These are phyloP conservation scores for Polysphondylium violaceum DNA, from an alignment of 78 protist species.

Conservation along the genomic window DNA sequence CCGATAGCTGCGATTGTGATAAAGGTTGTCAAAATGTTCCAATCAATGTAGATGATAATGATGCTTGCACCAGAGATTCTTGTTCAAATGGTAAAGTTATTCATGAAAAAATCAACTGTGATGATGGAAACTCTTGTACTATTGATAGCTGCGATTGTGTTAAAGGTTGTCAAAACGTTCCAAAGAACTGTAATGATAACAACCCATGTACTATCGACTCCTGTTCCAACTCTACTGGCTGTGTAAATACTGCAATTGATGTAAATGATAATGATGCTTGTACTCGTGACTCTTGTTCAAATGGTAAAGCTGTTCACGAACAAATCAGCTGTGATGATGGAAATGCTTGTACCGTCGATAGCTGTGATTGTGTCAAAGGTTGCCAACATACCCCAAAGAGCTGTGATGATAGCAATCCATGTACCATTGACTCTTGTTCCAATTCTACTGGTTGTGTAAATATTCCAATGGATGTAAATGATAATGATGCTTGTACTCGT, in stretches of 20 bases:
- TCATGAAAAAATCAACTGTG: background rate
- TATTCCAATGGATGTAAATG: conserved; percentile 29
- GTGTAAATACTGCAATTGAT: conserved; percentile 39
- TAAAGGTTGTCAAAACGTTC: conserved; percentile 10
- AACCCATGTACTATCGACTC: conserved; percentile 35
- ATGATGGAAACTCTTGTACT: conserved; percentile 22
- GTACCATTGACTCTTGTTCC: conserved; percentile 41
- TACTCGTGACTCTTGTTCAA: background rate
- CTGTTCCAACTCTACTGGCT: conserved; percentile 18
- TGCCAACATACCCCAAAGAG: conserved; percentile 26
- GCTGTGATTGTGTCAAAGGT: background rate
- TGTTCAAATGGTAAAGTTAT: conserved; percentile 11
- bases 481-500: conserved; percentile 12
- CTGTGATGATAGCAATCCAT: conserved; percentile 32
- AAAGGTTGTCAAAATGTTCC: conserved; percentile 27
- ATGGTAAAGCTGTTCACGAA: background rate
- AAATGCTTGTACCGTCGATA: conserved; percentile 33
- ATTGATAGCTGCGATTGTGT: background rate
- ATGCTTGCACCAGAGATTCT: background rate
- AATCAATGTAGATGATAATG: conserved; percentile 13
- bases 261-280: conserved; percentile 2
- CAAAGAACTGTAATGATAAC: conserved; percentile 16
- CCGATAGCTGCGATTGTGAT: background rate
- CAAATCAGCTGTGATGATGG: conserved; percentile 24
- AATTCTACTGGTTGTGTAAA: background rate